Evolutionary conservation across 495 filamentous ascomycete genomes (phyloP).

Genomic region (Apiosordaria backusii): DNA sequence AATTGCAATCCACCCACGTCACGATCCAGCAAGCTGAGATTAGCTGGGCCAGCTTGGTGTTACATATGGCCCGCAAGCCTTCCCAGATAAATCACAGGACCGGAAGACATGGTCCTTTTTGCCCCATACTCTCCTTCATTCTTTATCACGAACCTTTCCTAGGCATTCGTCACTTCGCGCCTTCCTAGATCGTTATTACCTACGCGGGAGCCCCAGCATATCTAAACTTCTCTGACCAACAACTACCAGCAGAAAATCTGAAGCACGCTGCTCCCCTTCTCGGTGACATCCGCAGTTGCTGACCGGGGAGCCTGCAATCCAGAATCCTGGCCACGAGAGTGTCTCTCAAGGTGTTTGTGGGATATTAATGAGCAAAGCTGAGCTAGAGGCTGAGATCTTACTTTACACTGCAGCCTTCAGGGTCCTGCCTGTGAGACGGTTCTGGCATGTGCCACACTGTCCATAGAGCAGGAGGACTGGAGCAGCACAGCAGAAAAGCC

Average conservation of each 20-base stretch:
- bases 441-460: neutral
- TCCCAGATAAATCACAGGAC: neutral
- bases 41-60: neutral
- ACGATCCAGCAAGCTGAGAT: neutral
- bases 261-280: neutral
- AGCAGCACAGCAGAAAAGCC: slow-evolving; percentile 1
- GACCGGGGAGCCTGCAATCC: neutral
- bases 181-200: neutral
- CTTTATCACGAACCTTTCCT: neutral
- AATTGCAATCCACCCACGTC: neutral
- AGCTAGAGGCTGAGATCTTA: neutral
- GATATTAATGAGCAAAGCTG: neutral
- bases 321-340: neutral
- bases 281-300: too few relatives aligned
- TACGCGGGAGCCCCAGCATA: neutral
- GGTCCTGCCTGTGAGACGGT: neutral
- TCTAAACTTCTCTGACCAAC: neutral
- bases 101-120: neutral
- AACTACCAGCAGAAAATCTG: neutral
- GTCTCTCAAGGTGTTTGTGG: neutral
- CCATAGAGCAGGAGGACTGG: neutral
- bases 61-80: neutral
- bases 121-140: neutral
- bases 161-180: neutral
- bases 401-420: neutral